Conservation (phyloP, 2,329 filamentous ascomycete genomes). For the Sclerotinia spermophila region DNA sequence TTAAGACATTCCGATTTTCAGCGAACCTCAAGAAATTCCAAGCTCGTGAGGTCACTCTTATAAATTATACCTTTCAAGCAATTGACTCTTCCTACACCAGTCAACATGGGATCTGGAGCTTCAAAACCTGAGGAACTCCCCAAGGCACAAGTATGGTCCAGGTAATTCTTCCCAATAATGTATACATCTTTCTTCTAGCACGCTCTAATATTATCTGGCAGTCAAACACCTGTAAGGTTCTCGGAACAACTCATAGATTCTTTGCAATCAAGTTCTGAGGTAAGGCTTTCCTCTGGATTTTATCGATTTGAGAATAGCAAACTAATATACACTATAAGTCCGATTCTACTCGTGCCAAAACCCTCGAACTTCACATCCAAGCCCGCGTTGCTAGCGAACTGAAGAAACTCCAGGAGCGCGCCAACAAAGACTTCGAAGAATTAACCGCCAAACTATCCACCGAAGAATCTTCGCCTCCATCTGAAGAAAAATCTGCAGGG, state of each 20-base stretch:
- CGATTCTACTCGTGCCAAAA: conserved; percentile 79
- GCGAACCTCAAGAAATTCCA: conserved; percentile 24
- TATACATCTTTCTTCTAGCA: neutral
- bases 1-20: neutral
- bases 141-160: conserved; percentile 34
- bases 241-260: conserved; percentile 80
- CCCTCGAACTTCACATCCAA: conserved; percentile 84
- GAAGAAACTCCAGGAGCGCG: conserved; percentile 68
- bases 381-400: conserved; percentile 82
- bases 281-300: conserved; percentile 42
- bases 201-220: conserved; percentile 34
- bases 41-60: conserved; percentile 14
- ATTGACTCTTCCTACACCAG: conserved; percentile 16
- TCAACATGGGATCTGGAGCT: conserved; percentile 35
- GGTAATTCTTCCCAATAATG: conserved; percentile 24
- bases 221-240: conserved; percentile 63
- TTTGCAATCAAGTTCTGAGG: conserved; percentile 81
- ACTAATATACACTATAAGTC: conserved; percentile 52
- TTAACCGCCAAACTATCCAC: conserved; percentile 61
- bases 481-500: conserved; percentile 31
- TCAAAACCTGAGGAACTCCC: conserved; percentile 33
- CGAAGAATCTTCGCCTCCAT: conserved; percentile 18
- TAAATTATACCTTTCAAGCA: conserved; percentile 8
- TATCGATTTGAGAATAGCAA: neutral
- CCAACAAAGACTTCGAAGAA: conserved; percentile 64